phyloP scores from a whole-genome alignment of 1,284 basidiomycete species.

The Tranzscheliella williamsii region DNA sequence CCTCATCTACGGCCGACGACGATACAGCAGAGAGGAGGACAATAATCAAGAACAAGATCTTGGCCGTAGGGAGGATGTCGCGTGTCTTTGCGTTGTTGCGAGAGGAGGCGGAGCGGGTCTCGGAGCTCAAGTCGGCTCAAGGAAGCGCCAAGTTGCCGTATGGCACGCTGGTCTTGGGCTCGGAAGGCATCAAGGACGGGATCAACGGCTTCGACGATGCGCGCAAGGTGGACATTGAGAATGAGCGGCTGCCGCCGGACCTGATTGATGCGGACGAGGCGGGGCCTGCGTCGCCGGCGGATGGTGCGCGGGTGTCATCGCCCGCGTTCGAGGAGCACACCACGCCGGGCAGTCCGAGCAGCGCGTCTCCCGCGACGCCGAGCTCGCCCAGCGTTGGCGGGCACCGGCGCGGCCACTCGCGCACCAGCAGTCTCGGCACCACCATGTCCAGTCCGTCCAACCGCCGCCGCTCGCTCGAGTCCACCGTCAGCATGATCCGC shows the following conservation, averaged over 20 bases:
- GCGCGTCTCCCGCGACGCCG: slow-evolving; percentile 32
- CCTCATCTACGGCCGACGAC: slow-evolving; percentile 58
- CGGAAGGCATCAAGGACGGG: slow-evolving; percentile 93
- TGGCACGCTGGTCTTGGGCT: slow-evolving; percentile 82
- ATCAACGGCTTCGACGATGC: slow-evolving; percentile 94
- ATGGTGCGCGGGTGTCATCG: slow-evolving; percentile 65
- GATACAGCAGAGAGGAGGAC: slow-evolving; percentile 76
- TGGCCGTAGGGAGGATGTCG: slow-evolving; percentile 95
- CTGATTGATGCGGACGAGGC: slow-evolving; percentile 83
- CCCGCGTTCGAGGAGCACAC: slow-evolving; percentile 45
- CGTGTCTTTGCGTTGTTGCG: slow-evolving; percentile 93
- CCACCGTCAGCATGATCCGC: slow-evolving; percentile 92
- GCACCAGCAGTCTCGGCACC: slow-evolving; percentile 85
- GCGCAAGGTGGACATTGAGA: slow-evolving; percentile 97
- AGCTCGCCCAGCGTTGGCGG: slow-evolving; percentile 41
- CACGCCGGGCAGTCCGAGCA: slow-evolving; percentile 16
- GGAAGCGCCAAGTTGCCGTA: slow-evolving; percentile 80
- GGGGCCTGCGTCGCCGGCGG: slow-evolving; percentile 68
- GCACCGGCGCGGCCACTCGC: slow-evolving; percentile 39
- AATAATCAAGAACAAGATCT: slow-evolving; percentile 95
- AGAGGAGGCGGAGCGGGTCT: slow-evolving; percentile 98
- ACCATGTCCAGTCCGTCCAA: slow-evolving; percentile 95
- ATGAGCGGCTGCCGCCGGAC: slow-evolving; percentile 83
- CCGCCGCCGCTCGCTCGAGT: slow-evolving; percentile 87
- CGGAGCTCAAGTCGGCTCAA: slow-evolving; percentile 89